Evolutionary conservation across 2,329 filamentous ascomycete genomes (phyloP), one percentile per base, ranked within the genome.

Genomic region (Orbilia quercus): DNA sequence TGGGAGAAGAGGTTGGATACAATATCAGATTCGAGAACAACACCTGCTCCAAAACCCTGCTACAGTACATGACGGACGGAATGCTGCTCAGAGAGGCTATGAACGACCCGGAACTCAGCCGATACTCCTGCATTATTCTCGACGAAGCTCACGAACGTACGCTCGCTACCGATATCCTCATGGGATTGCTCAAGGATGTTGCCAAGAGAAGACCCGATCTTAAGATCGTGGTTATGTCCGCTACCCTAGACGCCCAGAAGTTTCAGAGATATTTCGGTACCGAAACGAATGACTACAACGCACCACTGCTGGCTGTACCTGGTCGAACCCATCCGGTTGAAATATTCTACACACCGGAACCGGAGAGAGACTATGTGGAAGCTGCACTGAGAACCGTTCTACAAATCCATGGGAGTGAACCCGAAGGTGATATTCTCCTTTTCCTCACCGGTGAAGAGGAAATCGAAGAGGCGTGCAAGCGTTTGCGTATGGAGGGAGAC

Each of bases 41-140:
- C 83, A 98, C 95, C 0, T 87, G 90, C 55, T 87, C 88, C 67
- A 92, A 91, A 81, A 99, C 95, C 1, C 87, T 96, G 74, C 87
- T 99, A 80, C 99, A 99, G 84, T 99, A 99, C 84, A 99, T 99
- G 95, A 99, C 96, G 47, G 95, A 99, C 80, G 96, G 96, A 87
- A 98, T 99, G 90, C 88, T 99, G 78, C 85, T 98, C 79, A 86
- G 95, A 79, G 95, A 99, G 82, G 93, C 95, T 66, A 96, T 99
- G 89, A 89, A 97, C 82, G 95, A 99, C 81, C 91, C 93, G 79
- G 87, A 96, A 77, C 87, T 99, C 82, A 89, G 87, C 55, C 90
- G 93, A 62, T 99, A 99, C 83, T 95, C 92, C 84, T 96, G 91
- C 79, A 98, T 99, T 80, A 98, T 99, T 82, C 89, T 99, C 75